These are phyloP conservation scores for Lindgomyces ingoldianus DNA, from an alignment of 495 filamentous ascomycete species.

Conservation along the genomic window DNA sequence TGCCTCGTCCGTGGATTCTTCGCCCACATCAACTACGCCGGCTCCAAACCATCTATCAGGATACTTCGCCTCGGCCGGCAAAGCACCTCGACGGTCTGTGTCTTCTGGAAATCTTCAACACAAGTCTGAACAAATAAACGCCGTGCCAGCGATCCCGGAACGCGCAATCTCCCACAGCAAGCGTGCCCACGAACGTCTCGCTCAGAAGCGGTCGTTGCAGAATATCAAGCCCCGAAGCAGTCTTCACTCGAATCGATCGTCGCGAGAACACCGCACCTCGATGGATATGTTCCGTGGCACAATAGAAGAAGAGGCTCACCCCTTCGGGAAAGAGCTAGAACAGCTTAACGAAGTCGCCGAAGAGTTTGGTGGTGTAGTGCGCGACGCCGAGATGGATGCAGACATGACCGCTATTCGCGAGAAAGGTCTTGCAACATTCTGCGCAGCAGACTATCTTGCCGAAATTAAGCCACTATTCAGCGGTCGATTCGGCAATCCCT, in stretches of 20 bases:
- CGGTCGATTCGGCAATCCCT: constrained; percentile 22
- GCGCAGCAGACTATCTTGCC: constrained; percentile 76
- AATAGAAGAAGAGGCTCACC: constrained; percentile 44
- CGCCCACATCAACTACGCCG: constrained; percentile 58
- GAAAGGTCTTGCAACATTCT: constrained; percentile 71
- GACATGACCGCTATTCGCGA: constrained; percentile 59
- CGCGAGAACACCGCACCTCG: constrained; percentile 54
- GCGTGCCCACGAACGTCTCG: constrained; percentile 65
- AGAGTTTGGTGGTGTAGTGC: constrained; percentile 65
- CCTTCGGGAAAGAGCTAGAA: constrained; percentile 73
- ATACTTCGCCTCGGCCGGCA: constrained; percentile 64
- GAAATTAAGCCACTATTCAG: constrained; percentile 73
- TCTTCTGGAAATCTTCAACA: constrained; percentile 46
- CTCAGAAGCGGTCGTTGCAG: constrained; percentile 65
- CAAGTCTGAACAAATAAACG: constrained; percentile 50
- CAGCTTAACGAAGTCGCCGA: constrained; percentile 81
- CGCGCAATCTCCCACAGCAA: constrained; percentile 84
- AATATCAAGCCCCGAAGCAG: constrained; percentile 53
- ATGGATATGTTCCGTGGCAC: constrained; percentile 50
- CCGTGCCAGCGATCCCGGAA: constrained; percentile 58
- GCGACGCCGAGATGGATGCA: constrained; percentile 54
- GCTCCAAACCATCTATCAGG: constrained; percentile 77
- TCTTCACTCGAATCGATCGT: constrained; percentile 50
- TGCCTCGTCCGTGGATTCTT: constrained; percentile 62
- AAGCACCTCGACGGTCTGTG: constrained; percentile 47